Base-by-base conservation (phyloP, 306 rosid species). In the Elaeagnus macrophylla region DNA sequence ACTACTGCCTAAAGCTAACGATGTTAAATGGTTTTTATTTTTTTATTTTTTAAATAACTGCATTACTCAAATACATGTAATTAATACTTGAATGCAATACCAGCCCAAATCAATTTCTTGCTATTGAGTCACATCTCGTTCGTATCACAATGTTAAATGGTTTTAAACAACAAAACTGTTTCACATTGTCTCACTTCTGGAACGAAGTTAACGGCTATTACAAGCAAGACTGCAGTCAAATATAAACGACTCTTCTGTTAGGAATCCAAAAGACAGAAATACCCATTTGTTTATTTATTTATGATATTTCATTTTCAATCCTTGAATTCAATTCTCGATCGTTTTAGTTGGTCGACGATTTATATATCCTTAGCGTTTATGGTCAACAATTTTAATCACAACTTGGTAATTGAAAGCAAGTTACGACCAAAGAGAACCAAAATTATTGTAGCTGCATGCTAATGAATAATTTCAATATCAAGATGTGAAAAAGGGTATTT, bases 1-100 rank as follows among this genome's bases (percentile, higher is more conserved):
- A 25, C 76, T 67, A 78, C 83, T 76, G 83, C 79, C 81, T 55
- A 25, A 5, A 25, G 32, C 32, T 25, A 67, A 81, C 75, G 72
- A 56, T 70, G 81, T 80, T 68, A 73, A 59, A 36, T 42, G 44
- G 52, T 51, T 9, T 2, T 11, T n/a, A n/a, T n/a, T n/a, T n/a
- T n/a, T n/a, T n/a, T n/a, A n/a, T n/a, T n/a, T n/a, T n/a, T n/a
- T n/a, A n/a, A n/a, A n/a, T n/a, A n/a, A n/a, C n/a, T n/a, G n/a
- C n/a, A n/a, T n/a, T n/a, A n/a, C n/a, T n/a, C n/a, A n/a, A n/a
- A n/a, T n/a, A n/a, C n/a, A n/a, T n/a, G n/a, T n/a, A n/a, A n/a
- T n/a, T n/a, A n/a, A n/a, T n/a, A n/a, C n/a, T n/a, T n/a, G n/a
- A n/a, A n/a, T n/a, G n/a, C n/a, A n/a, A n/a, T n/a, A n/a, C n/a